Percentiles rank a stretch among this genome's conserved stretches.
These are phyloP conservation scores for Mucor indicus DNA, from an alignment of 371 early-diverging fungal genomes.

Conservation along the genomic window DNA sequence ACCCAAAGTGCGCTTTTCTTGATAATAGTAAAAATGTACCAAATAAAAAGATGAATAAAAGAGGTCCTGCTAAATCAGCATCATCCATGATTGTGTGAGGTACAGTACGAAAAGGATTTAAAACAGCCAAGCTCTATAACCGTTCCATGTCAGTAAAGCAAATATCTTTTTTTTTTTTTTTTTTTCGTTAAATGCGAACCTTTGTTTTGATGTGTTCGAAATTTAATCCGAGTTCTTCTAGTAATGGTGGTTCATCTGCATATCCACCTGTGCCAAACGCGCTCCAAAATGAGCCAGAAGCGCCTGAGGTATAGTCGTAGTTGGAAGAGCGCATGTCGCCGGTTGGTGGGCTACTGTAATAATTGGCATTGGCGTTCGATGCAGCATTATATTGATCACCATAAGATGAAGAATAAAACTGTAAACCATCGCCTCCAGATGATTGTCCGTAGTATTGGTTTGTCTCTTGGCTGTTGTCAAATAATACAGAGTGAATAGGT, in stretches of 20 bases:
- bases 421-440: slow-evolving; percentile 46
- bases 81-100: slow-evolving; percentile 92
- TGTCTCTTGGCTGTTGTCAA: slow-evolving; percentile 39
- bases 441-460: slow-evolving; percentile 28
- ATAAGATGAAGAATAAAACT: slow-evolving; percentile 65
- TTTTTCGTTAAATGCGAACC: slow-evolving; percentile 17
- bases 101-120: slow-evolving; percentile 88
- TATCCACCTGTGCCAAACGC: slow-evolving; percentile 87
- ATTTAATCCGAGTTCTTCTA: slow-evolving; percentile 93
- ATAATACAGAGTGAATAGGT: slow-evolving; percentile 54
- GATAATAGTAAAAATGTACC: slow-evolving; percentile 85
- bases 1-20: slow-evolving; percentile 95
- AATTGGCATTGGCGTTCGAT: slow-evolving; percentile 28
- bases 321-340: slow-evolving; percentile 53
- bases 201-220: slow-evolving; percentile 84
- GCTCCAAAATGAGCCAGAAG: slow-evolving; percentile 44
- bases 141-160: not conserved
- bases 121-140: slow-evolving; percentile 72
- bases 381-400: slow-evolving; percentile 49
- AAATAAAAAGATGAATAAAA: slow-evolving; percentile 86
- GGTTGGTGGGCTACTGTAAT: slow-evolving; percentile 40
- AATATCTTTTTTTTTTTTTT: not conserved
- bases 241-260: slow-evolving; percentile 83
- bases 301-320: slow-evolving; percentile 42
- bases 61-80: slow-evolving; percentile 93